These are phyloP conservation scores for Lecanosticta acicola DNA, from an alignment of 2,329 filamentous ascomycete species.

Conservation along the genomic window DNA sequence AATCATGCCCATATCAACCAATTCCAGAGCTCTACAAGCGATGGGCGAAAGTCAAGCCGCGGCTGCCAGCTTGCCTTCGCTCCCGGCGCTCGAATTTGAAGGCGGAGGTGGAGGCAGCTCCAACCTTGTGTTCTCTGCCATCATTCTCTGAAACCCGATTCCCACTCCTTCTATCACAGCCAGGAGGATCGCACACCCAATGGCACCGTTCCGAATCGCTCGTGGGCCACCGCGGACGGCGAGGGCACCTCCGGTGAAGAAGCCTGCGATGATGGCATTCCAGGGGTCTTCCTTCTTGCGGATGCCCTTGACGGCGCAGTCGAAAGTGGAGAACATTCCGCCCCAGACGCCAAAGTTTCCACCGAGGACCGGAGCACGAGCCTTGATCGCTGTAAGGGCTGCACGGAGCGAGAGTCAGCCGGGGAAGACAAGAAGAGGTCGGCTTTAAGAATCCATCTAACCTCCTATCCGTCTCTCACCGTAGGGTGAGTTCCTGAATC, in stretches of 20 bases:
- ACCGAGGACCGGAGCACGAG: conserved; percentile 88
- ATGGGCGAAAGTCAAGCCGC: conserved; percentile 17
- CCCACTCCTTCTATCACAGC: conserved; percentile 97
- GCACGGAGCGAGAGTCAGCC: background rate
- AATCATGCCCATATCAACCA: conserved; percentile 21
- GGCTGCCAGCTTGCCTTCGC: conserved; percentile 28
- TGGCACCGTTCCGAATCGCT: conserved; percentile 89
- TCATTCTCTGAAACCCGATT: conserved; percentile 91
- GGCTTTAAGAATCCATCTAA: conserved; percentile 16
- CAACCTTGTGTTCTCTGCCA: conserved; percentile 80
- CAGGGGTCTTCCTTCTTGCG: conserved; percentile 93
- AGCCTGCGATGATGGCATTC: conserved; percentile 95
- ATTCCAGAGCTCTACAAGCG: conserved; percentile 15
- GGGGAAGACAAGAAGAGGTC: background rate
- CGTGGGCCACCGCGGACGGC: conserved; percentile 88
- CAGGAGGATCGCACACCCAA: conserved; percentile 88
- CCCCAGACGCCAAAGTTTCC: conserved; percentile 99
- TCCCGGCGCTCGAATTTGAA: conserved; percentile 17
- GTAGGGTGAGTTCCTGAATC: conserved; percentile 50
- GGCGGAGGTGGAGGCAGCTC: conserved; percentile 53
- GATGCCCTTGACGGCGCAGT: conserved; percentile 89
- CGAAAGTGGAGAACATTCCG: conserved; percentile 89
- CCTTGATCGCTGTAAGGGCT: conserved; percentile 92
- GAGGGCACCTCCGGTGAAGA: conserved; percentile 89
- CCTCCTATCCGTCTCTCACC: conserved; percentile 91